Evolutionary conservation across 108 stramenopile genomes (phyloP).

Genomic region (Stephanodiscus triporus): DNA sequence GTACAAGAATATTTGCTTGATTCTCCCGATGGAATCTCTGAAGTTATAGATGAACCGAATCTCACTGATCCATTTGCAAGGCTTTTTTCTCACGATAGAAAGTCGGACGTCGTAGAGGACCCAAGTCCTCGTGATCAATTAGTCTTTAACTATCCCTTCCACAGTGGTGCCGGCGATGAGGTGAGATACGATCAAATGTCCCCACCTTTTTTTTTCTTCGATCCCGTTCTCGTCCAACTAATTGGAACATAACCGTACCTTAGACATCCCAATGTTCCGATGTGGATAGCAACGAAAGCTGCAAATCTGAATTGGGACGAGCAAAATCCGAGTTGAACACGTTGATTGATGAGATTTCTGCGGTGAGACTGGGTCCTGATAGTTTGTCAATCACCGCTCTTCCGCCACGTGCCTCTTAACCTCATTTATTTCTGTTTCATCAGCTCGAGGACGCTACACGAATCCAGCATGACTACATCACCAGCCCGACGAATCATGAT

Average conservation of each 20-base stretch:
- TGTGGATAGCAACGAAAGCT: conserved; percentile 16
- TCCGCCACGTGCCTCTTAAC: not conserved
- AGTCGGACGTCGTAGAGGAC: not conserved
- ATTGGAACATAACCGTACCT: not conserved
- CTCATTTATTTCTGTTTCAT: not conserved
- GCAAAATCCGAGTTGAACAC: conserved; percentile 17
- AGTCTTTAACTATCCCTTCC: not conserved
- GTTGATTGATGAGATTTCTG: conserved; percentile 23
- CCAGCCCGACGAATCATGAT: conserved; percentile 24
- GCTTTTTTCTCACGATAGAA: not conserved
- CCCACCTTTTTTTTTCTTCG: not conserved
- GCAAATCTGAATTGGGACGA: not conserved
- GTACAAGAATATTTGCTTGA: not conserved
- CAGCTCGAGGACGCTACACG: conserved; percentile 19
- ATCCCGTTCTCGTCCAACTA: not conserved
- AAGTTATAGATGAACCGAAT: not conserved
- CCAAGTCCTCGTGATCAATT: not conserved
- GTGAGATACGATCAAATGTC: not conserved
- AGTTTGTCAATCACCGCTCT: not conserved
- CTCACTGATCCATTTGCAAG: not conserved
- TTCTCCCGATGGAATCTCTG: not conserved
- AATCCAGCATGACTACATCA: conserved; percentile 32
- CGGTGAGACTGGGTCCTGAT: not conserved
- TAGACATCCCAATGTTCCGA: conserved; percentile 14
- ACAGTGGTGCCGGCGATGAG: not conserved